Conservation (phyloP, 2,329 filamentous ascomycete genomes). For the Graphium sp. region DNA sequence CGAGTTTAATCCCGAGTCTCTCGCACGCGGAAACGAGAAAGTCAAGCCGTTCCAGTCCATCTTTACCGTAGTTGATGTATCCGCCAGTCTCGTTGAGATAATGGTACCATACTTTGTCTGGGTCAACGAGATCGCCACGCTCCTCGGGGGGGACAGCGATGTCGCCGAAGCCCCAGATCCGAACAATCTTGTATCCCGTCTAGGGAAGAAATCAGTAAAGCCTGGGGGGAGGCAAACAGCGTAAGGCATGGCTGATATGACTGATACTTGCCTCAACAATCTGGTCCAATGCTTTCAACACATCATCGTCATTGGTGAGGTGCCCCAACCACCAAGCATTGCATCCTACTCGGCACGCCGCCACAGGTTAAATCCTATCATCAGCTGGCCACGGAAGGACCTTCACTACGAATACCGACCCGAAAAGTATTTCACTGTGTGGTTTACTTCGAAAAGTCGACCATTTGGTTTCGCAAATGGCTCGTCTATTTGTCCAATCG, state of each 20-base stretch:
- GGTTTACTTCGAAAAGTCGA: slow-evolving; percentile 1
- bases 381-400: no score
- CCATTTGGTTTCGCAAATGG: slow-evolving; percentile 1
- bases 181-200: slow-evolving; percentile 37
- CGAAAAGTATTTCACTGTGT: neutral
- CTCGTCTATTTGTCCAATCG: slow-evolving; percentile 1
- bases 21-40: neutral
- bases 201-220: slow-evolving; percentile 2
- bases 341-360: no score
- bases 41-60: slow-evolving; percentile 27
- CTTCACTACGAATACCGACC: no score
- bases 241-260: no score
- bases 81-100: slow-evolving; percentile 28
- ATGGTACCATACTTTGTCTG: slow-evolving; percentile 32
- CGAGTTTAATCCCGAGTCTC: slow-evolving; percentile 1
- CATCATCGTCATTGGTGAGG: slow-evolving; percentile 1
- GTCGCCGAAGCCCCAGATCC: slow-evolving; percentile 39
- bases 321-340: slow-evolving; percentile 3
- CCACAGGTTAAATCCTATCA: no score
- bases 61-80: slow-evolving; percentile 43
- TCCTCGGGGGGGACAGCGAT: slow-evolving; percentile 21
- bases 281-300: slow-evolving; percentile 1
- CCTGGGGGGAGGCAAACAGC: neutral
- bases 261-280: slow-evolving; percentile 2
- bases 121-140: slow-evolving; percentile 21